Evolutionary conservation across 2,329 filamentous ascomycete species (phyloP).

Genomic region (Tolypocladium tropicale): DNA sequence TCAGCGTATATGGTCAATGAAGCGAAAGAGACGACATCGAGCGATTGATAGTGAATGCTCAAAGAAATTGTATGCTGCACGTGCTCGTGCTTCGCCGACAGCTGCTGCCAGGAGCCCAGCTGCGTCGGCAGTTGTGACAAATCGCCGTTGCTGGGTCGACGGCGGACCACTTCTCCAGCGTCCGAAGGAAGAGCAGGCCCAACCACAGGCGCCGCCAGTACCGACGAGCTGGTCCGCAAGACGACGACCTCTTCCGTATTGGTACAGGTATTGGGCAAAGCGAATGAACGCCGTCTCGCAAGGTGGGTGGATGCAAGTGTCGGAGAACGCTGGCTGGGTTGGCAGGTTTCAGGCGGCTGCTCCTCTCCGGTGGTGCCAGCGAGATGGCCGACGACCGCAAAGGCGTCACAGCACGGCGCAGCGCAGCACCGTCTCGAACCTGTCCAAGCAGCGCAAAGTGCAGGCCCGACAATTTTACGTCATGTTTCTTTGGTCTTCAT

Average conservation of each 20-base stretch:
- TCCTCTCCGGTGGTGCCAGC: slow-evolving; percentile 3
- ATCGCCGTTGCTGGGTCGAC: not conserved
- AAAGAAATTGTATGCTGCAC: no score
- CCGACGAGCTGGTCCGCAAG: not conserved
- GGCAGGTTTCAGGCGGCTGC: no score
- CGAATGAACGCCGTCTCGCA: not conserved
- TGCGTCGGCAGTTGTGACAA: not conserved
- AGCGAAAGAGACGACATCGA: no score
- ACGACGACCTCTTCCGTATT: not conserved
- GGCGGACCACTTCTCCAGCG: not conserved
- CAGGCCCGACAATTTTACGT: not conserved
- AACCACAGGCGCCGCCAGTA: not conserved
- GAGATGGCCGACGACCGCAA: not conserved
- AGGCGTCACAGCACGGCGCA: not conserved
- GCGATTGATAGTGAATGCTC: no score
- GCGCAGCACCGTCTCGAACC: not conserved
- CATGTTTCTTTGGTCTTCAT: not conserved
- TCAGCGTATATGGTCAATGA: no score
- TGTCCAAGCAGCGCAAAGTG: not conserved
- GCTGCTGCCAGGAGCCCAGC: not conserved
- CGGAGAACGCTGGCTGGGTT: slow-evolving; percentile 3
- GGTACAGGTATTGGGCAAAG: not conserved
- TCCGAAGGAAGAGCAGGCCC: not conserved
- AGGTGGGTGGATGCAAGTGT: not conserved
- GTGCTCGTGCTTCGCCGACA: not conserved